Conservation (phyloP, 2,329 filamentous ascomycete genomes). For the Ophiocordyceps robertsii region DNA sequence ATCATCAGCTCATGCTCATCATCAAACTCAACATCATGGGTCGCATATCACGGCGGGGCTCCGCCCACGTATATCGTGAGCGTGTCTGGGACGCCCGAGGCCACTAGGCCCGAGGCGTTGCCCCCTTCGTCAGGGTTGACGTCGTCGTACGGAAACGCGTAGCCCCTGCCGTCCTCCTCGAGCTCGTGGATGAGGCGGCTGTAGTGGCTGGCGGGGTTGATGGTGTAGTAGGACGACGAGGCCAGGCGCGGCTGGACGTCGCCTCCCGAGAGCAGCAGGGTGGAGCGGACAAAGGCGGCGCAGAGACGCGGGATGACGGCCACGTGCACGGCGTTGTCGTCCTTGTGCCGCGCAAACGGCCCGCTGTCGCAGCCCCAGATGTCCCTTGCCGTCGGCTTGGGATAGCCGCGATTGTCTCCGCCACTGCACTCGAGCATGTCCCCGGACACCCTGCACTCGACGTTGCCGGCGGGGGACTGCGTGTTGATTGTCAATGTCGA, state of each 20-base stretch:
- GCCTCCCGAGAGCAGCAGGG: constrained; percentile 30
- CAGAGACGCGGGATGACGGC: constrained; percentile 34
- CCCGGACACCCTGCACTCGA: constrained; percentile 24
- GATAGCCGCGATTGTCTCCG: constrained; percentile 27
- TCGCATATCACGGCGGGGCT: constrained; percentile 2
- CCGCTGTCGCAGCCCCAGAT: constrained; percentile 39
- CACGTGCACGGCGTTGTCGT: constrained; percentile 25
- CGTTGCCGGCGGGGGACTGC: constrained; percentile 22
- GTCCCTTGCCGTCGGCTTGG: constrained; percentile 27
- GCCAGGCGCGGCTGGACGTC: constrained; percentile 27
- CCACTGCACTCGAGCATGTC: constrained; percentile 22
- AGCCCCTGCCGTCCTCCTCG: constrained; percentile 46
- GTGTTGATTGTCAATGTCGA: constrained; percentile 28
- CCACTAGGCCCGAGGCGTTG: constrained; percentile 27
- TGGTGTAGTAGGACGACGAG: constrained; percentile 28
- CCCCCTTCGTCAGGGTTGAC: constrained; percentile 42
- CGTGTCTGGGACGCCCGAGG: constrained; percentile 9
- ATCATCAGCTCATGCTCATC: too few species aligned
- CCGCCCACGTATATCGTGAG: constrained; percentile 17
- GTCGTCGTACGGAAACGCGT: constrained; percentile 57
- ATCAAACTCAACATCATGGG: too few species aligned
- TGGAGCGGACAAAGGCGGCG: constrained; percentile 35
- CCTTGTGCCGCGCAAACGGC: constrained; percentile 23
- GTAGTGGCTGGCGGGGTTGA: constrained; percentile 39
- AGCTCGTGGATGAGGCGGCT: constrained; percentile 45